phyloP scores from a whole-genome alignment of 2,329 filamentous ascomycete genomes.

The Hymenoscyphus salicellus region DNA sequence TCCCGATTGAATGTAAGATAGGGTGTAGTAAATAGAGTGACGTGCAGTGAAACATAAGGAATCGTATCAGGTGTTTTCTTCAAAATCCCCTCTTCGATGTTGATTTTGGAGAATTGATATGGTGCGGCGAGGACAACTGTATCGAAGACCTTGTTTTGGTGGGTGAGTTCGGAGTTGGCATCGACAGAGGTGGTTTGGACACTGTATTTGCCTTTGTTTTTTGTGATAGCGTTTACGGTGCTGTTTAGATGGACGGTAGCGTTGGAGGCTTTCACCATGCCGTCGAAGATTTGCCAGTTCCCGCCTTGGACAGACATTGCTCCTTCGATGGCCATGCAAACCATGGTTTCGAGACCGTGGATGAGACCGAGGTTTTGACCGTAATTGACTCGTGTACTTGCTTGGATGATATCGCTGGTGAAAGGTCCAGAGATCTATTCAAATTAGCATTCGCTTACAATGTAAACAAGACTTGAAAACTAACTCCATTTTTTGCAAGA shows the following conservation, averaged over 20 bases:
- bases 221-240: constrained; percentile 59
- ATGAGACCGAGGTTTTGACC: constrained; percentile 83
- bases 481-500: constrained; percentile 60
- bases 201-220: constrained; percentile 49
- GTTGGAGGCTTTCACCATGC: constrained; percentile 66
- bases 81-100: constrained; percentile 61
- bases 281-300: constrained; percentile 92
- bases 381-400: constrained; percentile 90
- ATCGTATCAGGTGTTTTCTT: constrained; percentile 70
- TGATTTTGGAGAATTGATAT: constrained; percentile 74
- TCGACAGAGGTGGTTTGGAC: constrained; percentile 37
- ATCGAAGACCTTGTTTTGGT: constrained; percentile 55
- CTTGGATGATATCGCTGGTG: constrained; percentile 79
- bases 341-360: constrained; percentile 85
- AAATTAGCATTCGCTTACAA: constrained; percentile 12
- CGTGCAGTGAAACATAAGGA: constrained; percentile 83
- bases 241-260: constrained; percentile 65
- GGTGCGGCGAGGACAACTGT: constrained; percentile 80
- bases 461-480: constrained; percentile 9
- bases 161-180: constrained; percentile 6
- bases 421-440: constrained; percentile 61
- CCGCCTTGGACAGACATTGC: constrained; percentile 77
- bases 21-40: constrained; percentile 82
- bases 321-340: constrained; percentile 82
- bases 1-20: constrained; percentile 60